Base-by-base conservation (phyloP, 108 stramenopile species). In the Nitzschia palea region DNA sequence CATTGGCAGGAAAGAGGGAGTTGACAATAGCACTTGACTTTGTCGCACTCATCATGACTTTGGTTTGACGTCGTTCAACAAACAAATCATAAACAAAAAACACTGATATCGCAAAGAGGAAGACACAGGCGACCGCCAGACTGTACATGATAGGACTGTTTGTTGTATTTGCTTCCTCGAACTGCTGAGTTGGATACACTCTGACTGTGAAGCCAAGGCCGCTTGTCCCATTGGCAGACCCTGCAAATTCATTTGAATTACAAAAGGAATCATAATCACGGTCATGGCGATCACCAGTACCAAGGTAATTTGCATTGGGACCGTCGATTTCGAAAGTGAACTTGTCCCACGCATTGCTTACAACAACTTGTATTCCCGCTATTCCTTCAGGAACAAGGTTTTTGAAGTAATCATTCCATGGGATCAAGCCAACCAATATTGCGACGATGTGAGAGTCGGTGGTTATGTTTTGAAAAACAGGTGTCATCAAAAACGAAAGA, bases 251-350 rank as follows among this genome's bases (percentile, higher is more conserved):
- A 14, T 10, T 55, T 5, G 31, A 55, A 12, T 25, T 31, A 1
- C 12, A 44, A 25, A 30, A 50, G 45, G 15, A 14, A 30, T 63
- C 33, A 27, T 63, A 47, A 15, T 0, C 70, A 22, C 31, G 22
- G 30, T 86, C 80, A 48, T 84, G 82, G 18, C 58, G 36, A 56
- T 83, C 82, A 17, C 82, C 82, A 22, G 58, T 55, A 3, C 86
- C 86, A 37, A 86, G 28, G 14, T 79, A 70, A 0, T 47, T 48
- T 6, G 71, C 62, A 3, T 26, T 17, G 1, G 44, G 59, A 26
- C 59, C 62, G 23, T 55, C 56, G 35, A 83, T 57, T 2, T 56
- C 57, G 48, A 72, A 82, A 17, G 70, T 81, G 54, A 76, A 81
- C 29, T 81, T 74, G 5, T 68, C 63, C n/a, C 62, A 71, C 4